Evolutionary conservation across 805 yeast species (phyloP), one percentile per base, ranked within the genome.

Genomic region (Grigorovia yakushimaensis): DNA sequence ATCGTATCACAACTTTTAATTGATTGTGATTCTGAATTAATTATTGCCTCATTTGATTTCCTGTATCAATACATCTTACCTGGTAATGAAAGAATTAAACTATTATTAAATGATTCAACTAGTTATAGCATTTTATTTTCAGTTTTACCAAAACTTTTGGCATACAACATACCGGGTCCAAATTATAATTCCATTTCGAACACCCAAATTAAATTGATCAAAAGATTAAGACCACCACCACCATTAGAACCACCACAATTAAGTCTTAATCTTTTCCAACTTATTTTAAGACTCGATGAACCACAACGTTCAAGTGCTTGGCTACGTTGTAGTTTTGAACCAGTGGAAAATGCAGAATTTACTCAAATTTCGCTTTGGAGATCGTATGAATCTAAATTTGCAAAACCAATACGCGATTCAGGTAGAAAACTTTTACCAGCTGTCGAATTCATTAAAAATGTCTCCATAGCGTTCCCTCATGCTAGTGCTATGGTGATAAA

Each of bases 281-380:
- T 81, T 41, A 73, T 93, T 36, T 70, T 83, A 42, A 68, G 71
- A 24, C 67, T 88, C 47, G 76, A 80, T 11, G 98, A 93, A 66
- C 98, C 98, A 2, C 74, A 79, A 49, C 74, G 98, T 51, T 96
- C 98, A 0, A 86, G 95, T 5, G 76, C 88, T 27, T 93, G 98
- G 98, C 81, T 93, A 73, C 78, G 96, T 55, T 82, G 95, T 55
- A 83, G 91, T 54, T 93, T 88, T 67, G 88, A 82, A 56, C 88
- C 94, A 4, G 78, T 73, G 41, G 70, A 76, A 10, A 79, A 74
- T 8, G 88, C 91, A 4, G 96, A 88, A 60, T 96, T 89, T 10
- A 88, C 97, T 0, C 98, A 93, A 67, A 89, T 93, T 22, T 84
- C 94, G 18, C 74, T 93, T 41, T 93, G 98, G 98, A 87, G 88